phyloP scores from a whole-genome alignment of 225 moss, liverwort and hornwort species.

The Straminergon stramineum region DNA sequence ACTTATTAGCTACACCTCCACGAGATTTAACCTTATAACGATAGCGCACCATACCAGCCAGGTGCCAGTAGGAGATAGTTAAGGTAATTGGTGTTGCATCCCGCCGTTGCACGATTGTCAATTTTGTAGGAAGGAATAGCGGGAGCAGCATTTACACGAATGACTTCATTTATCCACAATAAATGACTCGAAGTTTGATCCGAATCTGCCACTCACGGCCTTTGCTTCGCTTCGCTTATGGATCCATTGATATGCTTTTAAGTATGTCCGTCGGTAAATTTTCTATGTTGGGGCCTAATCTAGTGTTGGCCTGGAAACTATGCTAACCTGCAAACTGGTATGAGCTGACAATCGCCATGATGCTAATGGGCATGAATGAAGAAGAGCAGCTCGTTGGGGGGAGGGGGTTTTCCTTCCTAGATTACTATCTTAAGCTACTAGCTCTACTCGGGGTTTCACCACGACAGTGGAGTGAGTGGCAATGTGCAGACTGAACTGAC shows the following conservation, averaged over 20 bases:
- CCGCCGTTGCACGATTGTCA: too few relatives aligned
- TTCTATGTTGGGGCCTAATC: background rate
- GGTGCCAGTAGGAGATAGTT: background rate
- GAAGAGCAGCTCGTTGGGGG: background rate
- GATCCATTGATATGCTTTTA: background rate
- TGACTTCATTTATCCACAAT: background rate
- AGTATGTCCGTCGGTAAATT: background rate
- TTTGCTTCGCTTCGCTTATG: background rate
- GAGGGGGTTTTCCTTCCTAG: background rate
- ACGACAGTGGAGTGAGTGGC: conserved; percentile 49
- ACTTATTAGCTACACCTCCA: background rate
- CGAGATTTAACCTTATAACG: background rate
- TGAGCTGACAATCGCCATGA: background rate
- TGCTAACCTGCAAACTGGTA: background rate
- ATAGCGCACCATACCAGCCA: too few relatives aligned
- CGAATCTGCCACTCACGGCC: background rate
- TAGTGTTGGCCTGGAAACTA: background rate
- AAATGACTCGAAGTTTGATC: background rate
- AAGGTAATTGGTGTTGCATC: background rate
- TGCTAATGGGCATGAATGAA: background rate
- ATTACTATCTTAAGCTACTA: background rate
- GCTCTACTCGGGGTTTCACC: conserved; percentile 9
- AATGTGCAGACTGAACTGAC: conserved; percentile 60
- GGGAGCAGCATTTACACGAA: background rate
- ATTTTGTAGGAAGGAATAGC: background rate